A percentile compares a stretch with the other conserved stretches of the same genome.
phyloP scores from a whole-genome alignment of 108 stramenopile genomes.

The Fistulifera pelliculosa region DNA sequence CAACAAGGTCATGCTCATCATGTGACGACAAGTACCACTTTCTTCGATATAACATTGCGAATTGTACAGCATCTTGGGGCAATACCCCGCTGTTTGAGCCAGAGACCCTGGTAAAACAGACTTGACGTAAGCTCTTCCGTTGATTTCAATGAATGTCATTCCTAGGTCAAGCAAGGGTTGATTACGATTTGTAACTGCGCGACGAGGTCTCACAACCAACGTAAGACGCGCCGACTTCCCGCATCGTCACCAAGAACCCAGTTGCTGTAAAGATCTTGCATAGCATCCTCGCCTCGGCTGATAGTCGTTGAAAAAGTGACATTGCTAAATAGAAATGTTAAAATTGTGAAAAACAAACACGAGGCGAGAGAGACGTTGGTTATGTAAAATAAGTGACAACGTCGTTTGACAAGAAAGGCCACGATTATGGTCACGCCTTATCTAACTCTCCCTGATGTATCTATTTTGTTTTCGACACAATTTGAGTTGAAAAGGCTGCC shows the following conservation, averaged over 20 bases:
- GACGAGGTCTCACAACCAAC: constrained; percentile 20
- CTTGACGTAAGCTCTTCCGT: constrained; percentile 67
- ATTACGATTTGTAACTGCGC: background rate
- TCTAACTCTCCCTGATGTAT: too few relatives aligned
- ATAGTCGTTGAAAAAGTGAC: constrained; percentile 16
- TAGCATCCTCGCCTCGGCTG: constrained; percentile 34
- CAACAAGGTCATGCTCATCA: too few relatives aligned
- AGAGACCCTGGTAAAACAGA: constrained; percentile 34
- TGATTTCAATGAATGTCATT: constrained; percentile 73
- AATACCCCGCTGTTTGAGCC: constrained; percentile 45
- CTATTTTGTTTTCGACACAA: too few relatives aligned
- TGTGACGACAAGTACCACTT: constrained; percentile 13
- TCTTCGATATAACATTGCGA: constrained; percentile 49
- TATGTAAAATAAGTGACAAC: too few relatives aligned
- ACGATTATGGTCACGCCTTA: too few relatives aligned
- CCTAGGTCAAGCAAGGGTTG: constrained; percentile 30
- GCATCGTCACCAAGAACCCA: constrained; percentile 73
- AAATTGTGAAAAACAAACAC: too few relatives aligned
- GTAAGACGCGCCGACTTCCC: constrained; percentile 50
- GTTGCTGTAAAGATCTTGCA: constrained; percentile 61
- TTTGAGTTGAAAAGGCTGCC: too few relatives aligned
- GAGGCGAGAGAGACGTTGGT: too few relatives aligned
- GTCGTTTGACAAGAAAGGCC: too few relatives aligned
- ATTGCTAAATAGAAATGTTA: background rate
- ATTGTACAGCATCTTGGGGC: constrained; percentile 68